Base-by-base conservation (phyloP, 768 basidiomycete species). In the Hortiboletus flavorubellus region DNA sequence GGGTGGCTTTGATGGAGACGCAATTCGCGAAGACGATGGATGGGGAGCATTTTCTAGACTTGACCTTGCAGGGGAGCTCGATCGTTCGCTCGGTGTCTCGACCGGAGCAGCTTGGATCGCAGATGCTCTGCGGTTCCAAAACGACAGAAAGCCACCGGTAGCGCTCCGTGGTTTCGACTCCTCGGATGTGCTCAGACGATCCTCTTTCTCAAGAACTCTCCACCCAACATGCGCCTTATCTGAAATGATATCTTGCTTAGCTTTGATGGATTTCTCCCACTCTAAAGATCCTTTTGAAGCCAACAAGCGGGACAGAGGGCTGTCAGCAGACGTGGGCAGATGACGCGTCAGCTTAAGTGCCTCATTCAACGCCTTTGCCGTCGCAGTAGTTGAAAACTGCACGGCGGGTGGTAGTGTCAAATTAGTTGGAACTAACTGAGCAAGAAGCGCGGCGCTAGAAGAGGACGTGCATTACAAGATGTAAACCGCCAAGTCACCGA, bases 251-350 rank as follows among this genome's bases (percentile, higher is more conserved):
- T 80, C 81, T 31, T 78, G 76, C 45, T 73, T 74, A 3, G 80
- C 72, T 67, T 82, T 88, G 0, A 90, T 72, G 16, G 85, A 79
- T 7, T 76, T 76, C 65, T 91, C 87, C 91, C 91, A 92, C 21
- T 87, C 82, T 18, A 81, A 80, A 5, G 86, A 85, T 1, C 89
- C 89, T 68, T 86, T 89, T 1, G 86, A 82, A 6, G 82, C 76
- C 40, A 89, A 64, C 59, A 87, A 84, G 53, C 83, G 75, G n/a
- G 85, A 77, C 66, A 93, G 76, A 2, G 90, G 90, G 59, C 90
- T 89, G 29, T 62, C 67, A 16, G 76, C 78, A 4, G 83, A 77
- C 23, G 81, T 64, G 5, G 80, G 69, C 44, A 78, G 67, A 61
- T 87, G 80, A 55, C 85, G 80, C 0, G 89, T 89, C 47, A 87